Evolutionary conservation across 495 filamentous ascomycete genomes (phyloP), one percentile per base, ranked within the genome.

Genomic region (Xylaria scruposa): DNA sequence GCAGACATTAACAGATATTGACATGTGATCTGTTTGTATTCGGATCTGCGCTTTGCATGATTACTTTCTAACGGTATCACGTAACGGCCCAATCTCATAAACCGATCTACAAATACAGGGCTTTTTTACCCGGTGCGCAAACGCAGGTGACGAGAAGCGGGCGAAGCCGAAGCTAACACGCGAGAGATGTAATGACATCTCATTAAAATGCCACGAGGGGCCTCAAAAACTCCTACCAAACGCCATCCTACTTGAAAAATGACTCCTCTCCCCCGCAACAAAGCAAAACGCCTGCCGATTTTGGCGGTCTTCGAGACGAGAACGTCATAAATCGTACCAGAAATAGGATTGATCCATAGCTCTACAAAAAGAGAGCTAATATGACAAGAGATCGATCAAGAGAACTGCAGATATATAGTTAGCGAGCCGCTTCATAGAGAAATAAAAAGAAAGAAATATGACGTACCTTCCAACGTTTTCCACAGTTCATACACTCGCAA

Each of bases 401-500:
- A 74, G 61, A 67, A 76, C 75, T 69, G 60, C n/a, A 62, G 15
- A 70, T 69, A 75, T 26, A 68, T 65, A 38, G 40, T 66, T 24
- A 77, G 61, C 36, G 21, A 40, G 38, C 36, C 15, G 49, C 49
- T 38, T 19, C 24, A 24, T 49, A 54, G 21, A 24, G 13, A 56
- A 42, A 29, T 26, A 33, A 0, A 5, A 46, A 12, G 42, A 46
- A 42, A 58, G 51, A 49, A 17, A 44, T 19, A 71, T 71, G 42
- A 78, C 84, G 77, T 77, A 88, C 88, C 85, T 94, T 94, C 92
- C 92, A 94, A 36, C 90, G 85, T 77, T 93, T 89, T 44, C 92
- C 92, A 78, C 92, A 94, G 54, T 89, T 85, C 66, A 87, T 89
- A 79, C 92, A 94, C 78, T 92, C 90, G 81, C 92, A 94, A 78